Evolutionary conservation across 202 grass and related monocot genomes (phyloP), one percentile per base, ranked within the genome.

Genomic region (Bolboschoenoplectus hybrid): DNA sequence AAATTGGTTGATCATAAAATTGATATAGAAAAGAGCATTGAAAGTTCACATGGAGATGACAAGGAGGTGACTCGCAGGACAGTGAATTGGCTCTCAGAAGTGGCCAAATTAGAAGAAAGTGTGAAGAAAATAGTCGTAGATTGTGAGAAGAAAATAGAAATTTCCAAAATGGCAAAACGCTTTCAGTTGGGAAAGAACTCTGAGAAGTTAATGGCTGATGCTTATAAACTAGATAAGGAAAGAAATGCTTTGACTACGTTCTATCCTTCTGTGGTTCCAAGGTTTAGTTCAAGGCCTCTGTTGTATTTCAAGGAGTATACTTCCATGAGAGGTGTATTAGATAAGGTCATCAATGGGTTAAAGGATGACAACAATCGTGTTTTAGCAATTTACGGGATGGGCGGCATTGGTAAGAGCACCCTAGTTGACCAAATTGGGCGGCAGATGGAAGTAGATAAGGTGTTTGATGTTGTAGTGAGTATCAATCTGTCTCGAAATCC

Each of bases 361-460:
- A 43, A 78, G 3, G 67, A 88, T 78, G 86, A 55, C 5, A 84
- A 83, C 0, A 63, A 13, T n/a, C 6, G 75, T 62, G 0, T 84
- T 0, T 57, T 88, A 63, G 69, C 67, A 41, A 75, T 88, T 74
- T 88, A 88, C n/a, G 86, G 86, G 7, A 83, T 83, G 68, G 45
- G 86, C 34, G 81, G 86, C 43, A 81, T 88, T 0, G 86, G 86
- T 34, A 88, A 88, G 58, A 88, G 66, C 11, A 67, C 58, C 16
- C 35, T 88, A 63, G 51, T 88, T 44, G 57, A 66, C 7, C 14
- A 61, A 55, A 79, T 88, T 46, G 67, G 80, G 26, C 43, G 61
- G 53, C 82, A 1, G 38, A 16, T 84, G 81, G 5, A 67, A 6
- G 7, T 4, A 79, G 43, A 65, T 16, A 47, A 79, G 16, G 58